Evolutionary conservation across 2,329 filamentous ascomycete species (phyloP), one percentile per base, ranked within the genome.

Genomic region (Trichoderma pleuroti): DNA sequence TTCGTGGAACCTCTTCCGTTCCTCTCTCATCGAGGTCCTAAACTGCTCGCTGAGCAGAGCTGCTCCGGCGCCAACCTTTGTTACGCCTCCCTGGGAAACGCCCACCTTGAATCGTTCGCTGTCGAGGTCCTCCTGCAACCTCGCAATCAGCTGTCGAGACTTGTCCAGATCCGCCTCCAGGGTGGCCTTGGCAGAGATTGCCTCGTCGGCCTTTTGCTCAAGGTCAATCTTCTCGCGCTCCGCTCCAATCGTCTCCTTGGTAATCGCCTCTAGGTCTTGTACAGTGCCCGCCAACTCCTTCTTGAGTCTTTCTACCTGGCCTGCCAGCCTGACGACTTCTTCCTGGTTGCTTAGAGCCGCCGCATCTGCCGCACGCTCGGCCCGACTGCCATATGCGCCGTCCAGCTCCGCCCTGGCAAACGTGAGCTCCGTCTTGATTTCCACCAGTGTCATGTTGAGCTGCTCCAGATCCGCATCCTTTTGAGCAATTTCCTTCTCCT

Each of bases 321-420:
- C 76, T 73, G 83, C 79, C 54, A 88, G 81, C 74, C 83, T 82
- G 68, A 79, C 74, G 56, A 83, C 79, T 76, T 87, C 83, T n/a
- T 75, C 77, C 70, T 81, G 81, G 70, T 80, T 83, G 78, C 87
- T 86, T 74, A 85, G 80, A 59, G 86, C 86, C 1, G 87, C 87
- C 24, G 85, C 84, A 73, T 89, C 87, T 14, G 86, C 85, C 24
- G 87, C 87, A 26, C 88, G 86, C 79, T 90, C 84, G 71, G 86
- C 84, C 71, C 87, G 85, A 70, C 85, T 85, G 70, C 87, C 87
- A 76, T 89, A 89, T 30, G 87, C 87, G 70, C 86, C 86, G 73
- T 90, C 88, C 34, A 90, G 84, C 78, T 90, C 88, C 21, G 88
- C 88, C 76, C 87, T 86, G 64, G 86, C 86, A 75, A 89, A 85